Base-by-base conservation (phyloP, 2,329 filamentous ascomycete genomes). In the Aureobasidium sp. region DNA sequence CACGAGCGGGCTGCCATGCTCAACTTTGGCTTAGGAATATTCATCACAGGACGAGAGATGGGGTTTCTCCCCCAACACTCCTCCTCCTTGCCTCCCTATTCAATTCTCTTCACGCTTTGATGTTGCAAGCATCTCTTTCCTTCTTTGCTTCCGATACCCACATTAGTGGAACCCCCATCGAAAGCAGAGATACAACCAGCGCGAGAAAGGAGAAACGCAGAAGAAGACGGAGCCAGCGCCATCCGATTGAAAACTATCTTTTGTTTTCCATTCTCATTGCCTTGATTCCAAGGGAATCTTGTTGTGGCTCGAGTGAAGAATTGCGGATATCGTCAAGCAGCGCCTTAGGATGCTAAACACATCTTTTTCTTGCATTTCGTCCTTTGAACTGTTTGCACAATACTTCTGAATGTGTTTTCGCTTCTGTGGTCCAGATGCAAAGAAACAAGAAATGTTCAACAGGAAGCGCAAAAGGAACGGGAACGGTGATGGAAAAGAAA, bases 161-260 rank as follows among this genome's bases (percentile, higher is more conserved):
- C 36, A 13, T n/a, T 14, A 3, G 9, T 3, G 34, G n/a, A 55
- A 36, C 25, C 29, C 9, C 9, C 27, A 34, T 27, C 34, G 14
- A 16, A 6, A 36, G 29, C 41, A 58, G n/a, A 13, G 13, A 58
- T 25, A 14, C 10, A 8, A n/a, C 10, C 51, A 63, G 36, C 16
- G 29, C 32, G 5, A 53, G 39, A 34, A 27, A 21, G 11, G 14
- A 21, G n/a, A 34, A 50, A 59, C 5, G 7, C 5, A 41, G n/a
- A 36, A 44, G 9, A 45, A 65, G 66, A 68, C 68, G 68, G 68
- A 71, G 70, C 71, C 65, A 71, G 45, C 66, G 67, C 62, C 66
- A 66, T 71, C 65, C 70, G 71, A 71, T 73, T 73, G 71, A 73
- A 73, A 73, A 73, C 71, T 73, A 73, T 71, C 68, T 48, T 32